These are phyloP conservation scores for Helotiales sp. DNA, from an alignment of 2,329 filamentous ascomycete species.

Conservation along the genomic window DNA sequence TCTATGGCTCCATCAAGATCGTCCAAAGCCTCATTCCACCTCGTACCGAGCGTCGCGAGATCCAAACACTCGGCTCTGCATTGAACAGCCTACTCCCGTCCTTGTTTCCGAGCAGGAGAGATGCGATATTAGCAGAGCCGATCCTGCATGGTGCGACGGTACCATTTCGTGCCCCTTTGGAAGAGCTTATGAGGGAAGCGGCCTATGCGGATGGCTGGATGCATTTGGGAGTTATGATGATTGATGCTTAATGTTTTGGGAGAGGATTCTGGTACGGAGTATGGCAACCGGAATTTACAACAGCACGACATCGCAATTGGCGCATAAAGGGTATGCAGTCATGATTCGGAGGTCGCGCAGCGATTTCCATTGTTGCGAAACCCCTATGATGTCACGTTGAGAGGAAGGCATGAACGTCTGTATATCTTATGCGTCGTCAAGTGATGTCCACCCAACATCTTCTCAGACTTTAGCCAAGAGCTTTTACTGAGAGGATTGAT, in stretches of 20 bases:
- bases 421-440: too few species aligned
- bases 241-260: slow-evolving; percentile 18
- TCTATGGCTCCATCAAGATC: slow-evolving; percentile 61
- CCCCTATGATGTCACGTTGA: too few species aligned
- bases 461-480: too few species aligned
- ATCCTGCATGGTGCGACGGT: slow-evolving; percentile 83
- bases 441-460: too few species aligned
- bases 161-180: slow-evolving; percentile 76
- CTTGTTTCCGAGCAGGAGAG: slow-evolving; percentile 84
- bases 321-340: too few species aligned
- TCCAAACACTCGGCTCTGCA: slow-evolving; percentile 73
- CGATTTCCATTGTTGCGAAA: too few species aligned
- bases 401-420: too few species aligned
- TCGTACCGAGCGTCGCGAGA: slow-evolving; percentile 44
- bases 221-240: slow-evolving; percentile 65
- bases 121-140: slow-evolving; percentile 79
- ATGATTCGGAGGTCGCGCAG: too few species aligned
- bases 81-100: slow-evolving; percentile 74
- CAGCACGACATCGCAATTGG: too few species aligned
- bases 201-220: slow-evolving; percentile 93
- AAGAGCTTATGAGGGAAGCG: slow-evolving; percentile 79
- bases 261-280: background rate
- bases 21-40: slow-evolving; percentile 74
- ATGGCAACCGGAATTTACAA: background rate
- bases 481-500: too few species aligned